These are phyloP conservation scores for Starmera stellimalicola DNA, from an alignment of 1,139 yeast genomes.

Conservation along the genomic window DNA sequence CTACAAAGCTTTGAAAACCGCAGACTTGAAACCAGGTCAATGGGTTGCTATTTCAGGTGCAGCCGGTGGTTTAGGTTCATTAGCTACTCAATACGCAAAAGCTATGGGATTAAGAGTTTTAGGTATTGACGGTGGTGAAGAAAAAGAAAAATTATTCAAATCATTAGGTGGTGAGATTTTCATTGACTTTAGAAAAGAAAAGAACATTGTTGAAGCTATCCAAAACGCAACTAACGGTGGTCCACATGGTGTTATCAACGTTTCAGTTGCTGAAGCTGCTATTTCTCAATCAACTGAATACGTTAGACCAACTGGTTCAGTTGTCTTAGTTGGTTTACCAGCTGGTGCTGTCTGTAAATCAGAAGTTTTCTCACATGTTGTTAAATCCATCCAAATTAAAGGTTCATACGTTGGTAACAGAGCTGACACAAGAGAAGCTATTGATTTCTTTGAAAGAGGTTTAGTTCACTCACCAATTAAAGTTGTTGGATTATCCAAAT, in stretches of 20 bases:
- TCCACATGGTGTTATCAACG: constrained; percentile 68
- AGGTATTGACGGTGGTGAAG: constrained; percentile 71
- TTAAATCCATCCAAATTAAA: constrained; percentile 51
- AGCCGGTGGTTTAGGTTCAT: constrained; percentile 70
- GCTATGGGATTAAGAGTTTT: constrained; percentile 67
- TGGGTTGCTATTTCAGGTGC: constrained; percentile 79
- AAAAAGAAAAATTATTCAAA: constrained; percentile 47
- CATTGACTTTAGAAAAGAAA: constrained; percentile 51
- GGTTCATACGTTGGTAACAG: constrained; percentile 80
- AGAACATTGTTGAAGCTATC: constrained; percentile 49
- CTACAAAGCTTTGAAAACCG: constrained; percentile 69
- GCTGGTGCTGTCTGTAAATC: constrained; percentile 60
- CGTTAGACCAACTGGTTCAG: constrained; percentile 62
- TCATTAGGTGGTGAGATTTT: constrained; percentile 58
- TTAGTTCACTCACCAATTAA: constrained; percentile 61
- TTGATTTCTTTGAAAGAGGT: constrained; percentile 66
- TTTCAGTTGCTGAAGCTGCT: constrained; percentile 62
- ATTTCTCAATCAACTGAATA: constrained; percentile 54
- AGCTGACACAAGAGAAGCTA: constrained; percentile 69
- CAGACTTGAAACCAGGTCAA: constrained; percentile 53
- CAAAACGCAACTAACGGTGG: constrained; percentile 57
- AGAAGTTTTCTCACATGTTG: constrained; percentile 56
- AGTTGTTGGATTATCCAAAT: constrained; percentile 57
- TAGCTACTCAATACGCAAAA: constrained; percentile 65
- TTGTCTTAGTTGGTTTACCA: constrained; percentile 68